Evolutionary conservation across 2,329 filamentous ascomycete species (phyloP), one percentile per base, ranked within the genome.

Genomic region (Penicillium paneum): DNA sequence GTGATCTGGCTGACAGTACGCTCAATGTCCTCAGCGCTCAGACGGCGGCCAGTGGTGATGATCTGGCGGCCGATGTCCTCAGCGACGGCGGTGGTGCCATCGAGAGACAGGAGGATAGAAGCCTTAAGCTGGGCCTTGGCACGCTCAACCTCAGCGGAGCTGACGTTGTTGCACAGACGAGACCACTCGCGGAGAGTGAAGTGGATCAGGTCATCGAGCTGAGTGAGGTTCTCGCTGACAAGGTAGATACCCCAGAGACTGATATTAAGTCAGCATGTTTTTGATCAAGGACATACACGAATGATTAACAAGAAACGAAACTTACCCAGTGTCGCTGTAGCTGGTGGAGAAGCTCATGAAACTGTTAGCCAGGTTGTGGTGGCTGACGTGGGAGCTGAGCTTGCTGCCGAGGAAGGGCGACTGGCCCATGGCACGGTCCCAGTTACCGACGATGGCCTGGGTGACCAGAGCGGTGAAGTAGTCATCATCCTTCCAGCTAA

Each of bases 281-380:
- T 50, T 17, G 3, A 71, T 68, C 13, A 38, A 41, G 28, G 2
- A 21, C 7, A 28, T 17, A 15, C 2, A 52, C 26, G 10, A 40
- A 52, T 32, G 13, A 47, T 32, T 8, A 31, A 10, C 12, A 26
- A 15, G 3, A n/a, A 36, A 29, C 2, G 10, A 12, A 45, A 75
- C 87, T 78, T 85, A 96, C 91, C 92, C 94, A 75, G 94, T 99
- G 77, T 99, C 94, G 73, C 92, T 97, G 81, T 99, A 99, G 83
- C 91, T 96, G 65, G 94, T 99, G 64, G 92, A 97, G 82, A 99
- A 99, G 82, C 90, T 96, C 95, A 99, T 99, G 84, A 97, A 99
- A 85, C 92, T 97, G 83, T 96, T 99, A 77, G 94, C 94, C 60
- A 99, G 85, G 76, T 92, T 88, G 80, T 97, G 86, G 79, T 96